Percentiles rank a stretch among this genome's conserved stretches.
Evolutionary conservation across 495 filamentous ascomycete species (phyloP).

Genomic region (Evernia prunastri): DNA sequence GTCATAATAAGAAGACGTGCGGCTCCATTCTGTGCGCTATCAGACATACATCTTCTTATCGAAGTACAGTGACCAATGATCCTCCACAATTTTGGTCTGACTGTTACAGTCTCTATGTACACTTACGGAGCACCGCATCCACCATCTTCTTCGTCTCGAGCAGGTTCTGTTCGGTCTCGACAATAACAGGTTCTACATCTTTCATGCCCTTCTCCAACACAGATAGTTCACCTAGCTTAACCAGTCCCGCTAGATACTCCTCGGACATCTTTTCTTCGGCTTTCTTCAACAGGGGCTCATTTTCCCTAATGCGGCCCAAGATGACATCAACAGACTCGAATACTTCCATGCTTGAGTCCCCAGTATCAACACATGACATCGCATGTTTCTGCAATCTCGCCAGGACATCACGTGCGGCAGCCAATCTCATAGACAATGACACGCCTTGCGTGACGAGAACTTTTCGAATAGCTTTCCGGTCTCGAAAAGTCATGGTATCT

Average conservation of each 20-base stretch:
- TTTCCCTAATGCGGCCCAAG: background rate
- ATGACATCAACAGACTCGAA: background rate
- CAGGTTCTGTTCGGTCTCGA: background rate
- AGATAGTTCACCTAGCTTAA: background rate
- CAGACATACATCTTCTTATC: background rate
- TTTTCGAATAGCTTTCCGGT: background rate
- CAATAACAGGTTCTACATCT: background rate
- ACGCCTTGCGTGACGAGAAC: background rate
- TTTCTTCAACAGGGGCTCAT: background rate
- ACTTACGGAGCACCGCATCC: background rate
- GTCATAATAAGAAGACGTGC: background rate
- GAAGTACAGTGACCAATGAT: background rate
- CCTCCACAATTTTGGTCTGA: background rate
- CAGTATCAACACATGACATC: background rate
- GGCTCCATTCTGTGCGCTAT: background rate
- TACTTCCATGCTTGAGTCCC: background rate
- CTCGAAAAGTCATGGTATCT: background rate
- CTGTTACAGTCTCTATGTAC: background rate
- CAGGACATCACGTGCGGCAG: background rate
- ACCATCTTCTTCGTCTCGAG: background rate
- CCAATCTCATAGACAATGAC: background rate
- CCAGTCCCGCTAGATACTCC: background rate
- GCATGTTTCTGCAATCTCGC: background rate
- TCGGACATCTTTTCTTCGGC: background rate
- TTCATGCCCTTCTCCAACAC: background rate